Conservation (phyloP, 164 flowering plant species). For the Hamamelis virginiana region DNA sequence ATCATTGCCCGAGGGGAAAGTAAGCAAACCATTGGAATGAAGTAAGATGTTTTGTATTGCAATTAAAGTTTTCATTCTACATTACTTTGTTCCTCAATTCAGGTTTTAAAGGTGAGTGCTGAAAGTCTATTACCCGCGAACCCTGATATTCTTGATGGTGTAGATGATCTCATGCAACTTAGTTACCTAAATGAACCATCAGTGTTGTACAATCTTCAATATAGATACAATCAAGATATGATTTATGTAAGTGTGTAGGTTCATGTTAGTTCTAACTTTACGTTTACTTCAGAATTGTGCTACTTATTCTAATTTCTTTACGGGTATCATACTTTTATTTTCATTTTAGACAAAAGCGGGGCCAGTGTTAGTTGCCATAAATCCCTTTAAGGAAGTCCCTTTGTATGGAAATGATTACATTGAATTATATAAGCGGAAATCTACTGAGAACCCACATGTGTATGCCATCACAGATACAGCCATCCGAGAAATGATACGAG, state of each 20-base stretch:
- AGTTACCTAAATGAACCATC: constrained; percentile 97
- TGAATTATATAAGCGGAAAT: constrained; percentile 79
- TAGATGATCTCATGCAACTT: constrained; percentile 98
- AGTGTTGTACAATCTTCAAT: constrained; percentile 88
- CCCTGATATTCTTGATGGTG: constrained; percentile 99
- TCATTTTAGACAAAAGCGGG: constrained; percentile 91
- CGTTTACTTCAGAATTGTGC: background rate
- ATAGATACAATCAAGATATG: constrained; percentile 78
- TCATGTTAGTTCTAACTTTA: constrained; percentile 2
- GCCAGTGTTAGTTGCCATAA: constrained; percentile 93
- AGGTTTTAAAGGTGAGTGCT: constrained; percentile 72
- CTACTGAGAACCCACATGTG: constrained; percentile 85
- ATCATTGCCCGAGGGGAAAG: constrained; percentile 76
- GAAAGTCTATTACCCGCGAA: constrained; percentile 76
- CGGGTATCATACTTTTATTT: constrained; percentile 16
- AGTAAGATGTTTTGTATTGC: background rate
- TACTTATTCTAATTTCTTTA: constrained; percentile 12
- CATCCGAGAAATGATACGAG: constrained; percentile 95
- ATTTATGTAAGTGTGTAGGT: constrained; percentile 71
- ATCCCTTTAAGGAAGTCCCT: constrained; percentile 87
- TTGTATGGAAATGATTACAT: constrained; percentile 82
- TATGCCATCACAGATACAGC: constrained; percentile 98
- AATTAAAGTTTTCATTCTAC: background rate
- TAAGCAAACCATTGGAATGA: constrained; percentile 31
- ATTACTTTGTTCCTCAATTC: constrained; percentile 4